phyloP scores from a whole-genome alignment of 148 eudicot species.

The Cornus kousa region DNA sequence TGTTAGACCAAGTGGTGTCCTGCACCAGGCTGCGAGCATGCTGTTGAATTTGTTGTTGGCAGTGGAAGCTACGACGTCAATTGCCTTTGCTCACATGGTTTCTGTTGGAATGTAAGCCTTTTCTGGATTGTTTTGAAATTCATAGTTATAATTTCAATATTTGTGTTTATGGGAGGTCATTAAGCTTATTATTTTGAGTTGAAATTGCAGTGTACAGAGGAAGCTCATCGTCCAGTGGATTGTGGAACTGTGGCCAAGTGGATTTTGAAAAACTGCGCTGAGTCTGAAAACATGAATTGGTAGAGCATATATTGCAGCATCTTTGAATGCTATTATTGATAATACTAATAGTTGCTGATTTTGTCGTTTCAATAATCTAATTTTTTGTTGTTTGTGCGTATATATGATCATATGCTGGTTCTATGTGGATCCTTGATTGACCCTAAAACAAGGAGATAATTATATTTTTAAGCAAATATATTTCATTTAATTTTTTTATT shows the following conservation, averaged over 20 bases:
- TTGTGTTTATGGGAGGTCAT: constrained; percentile 1
- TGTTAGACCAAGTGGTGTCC: constrained; percentile 72
- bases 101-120: constrained; percentile 65
- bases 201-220: constrained; percentile 56
- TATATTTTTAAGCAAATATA: too few relatives aligned
- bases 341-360: neutral
- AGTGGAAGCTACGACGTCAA: constrained; percentile 54
- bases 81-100: constrained; percentile 53
- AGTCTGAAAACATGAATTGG: constrained; percentile 62
- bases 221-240: constrained; percentile 72
- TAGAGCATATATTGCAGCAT: constrained; percentile 12
- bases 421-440: too few relatives aligned
- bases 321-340: neutral
- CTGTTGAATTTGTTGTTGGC: constrained; percentile 51
- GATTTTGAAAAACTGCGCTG: constrained; percentile 41
- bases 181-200: constrained; percentile 1
- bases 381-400: neutral
- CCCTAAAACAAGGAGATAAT: too few relatives aligned
- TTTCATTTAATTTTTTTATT: too few relatives aligned
- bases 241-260: constrained; percentile 59
- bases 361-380: neutral
- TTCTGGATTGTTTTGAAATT: neutral
- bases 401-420: neutral
- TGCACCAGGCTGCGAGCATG: constrained; percentile 64
- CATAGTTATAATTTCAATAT: neutral